Conservation (phyloP, 208 protist species). For the Acanthamoeba royreba region DNA sequence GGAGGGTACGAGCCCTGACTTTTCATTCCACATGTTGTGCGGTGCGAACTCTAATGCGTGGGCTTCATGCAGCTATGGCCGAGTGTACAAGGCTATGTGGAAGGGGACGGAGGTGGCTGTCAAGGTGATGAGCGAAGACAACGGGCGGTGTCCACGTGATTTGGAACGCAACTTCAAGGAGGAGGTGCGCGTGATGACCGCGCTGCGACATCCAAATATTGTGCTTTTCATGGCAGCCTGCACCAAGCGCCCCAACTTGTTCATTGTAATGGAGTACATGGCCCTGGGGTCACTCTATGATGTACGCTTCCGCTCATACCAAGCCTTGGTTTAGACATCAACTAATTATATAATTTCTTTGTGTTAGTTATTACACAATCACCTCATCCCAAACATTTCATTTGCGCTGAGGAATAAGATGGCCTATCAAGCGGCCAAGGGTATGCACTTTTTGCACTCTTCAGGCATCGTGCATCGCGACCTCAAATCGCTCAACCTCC, state of each 20-base stretch:
- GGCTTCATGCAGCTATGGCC: not conserved
- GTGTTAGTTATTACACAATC: not conserved
- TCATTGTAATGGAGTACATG: constrained; percentile 10
- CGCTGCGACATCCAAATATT: not conserved
- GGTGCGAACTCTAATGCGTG: not conserved
- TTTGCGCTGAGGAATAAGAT: not conserved
- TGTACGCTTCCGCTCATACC: not conserved
- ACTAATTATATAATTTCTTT: not conserved
- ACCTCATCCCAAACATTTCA: not conserved
- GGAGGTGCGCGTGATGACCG: not conserved
- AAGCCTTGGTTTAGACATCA: not conserved
- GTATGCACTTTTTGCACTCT: not conserved
- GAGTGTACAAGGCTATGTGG: not conserved
- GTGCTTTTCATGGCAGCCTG: not conserved
- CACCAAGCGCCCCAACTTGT: not conserved
- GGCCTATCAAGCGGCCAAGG: constrained; percentile 1
- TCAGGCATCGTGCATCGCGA: constrained; percentile 9
- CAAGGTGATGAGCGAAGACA: not conserved
- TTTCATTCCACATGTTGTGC: not conserved
- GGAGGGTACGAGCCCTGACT: not conserved
- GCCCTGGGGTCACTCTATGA: not conserved
- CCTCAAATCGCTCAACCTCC: constrained; percentile 2
- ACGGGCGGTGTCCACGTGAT: not conserved
- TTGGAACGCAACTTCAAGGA: not conserved
- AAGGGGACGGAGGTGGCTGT: not conserved